A percentile compares a stretch with the other conserved stretches of the same genome.
Conservation (phyloP, 169 alveolate genomes). For the Plasmodium inui region DNA sequence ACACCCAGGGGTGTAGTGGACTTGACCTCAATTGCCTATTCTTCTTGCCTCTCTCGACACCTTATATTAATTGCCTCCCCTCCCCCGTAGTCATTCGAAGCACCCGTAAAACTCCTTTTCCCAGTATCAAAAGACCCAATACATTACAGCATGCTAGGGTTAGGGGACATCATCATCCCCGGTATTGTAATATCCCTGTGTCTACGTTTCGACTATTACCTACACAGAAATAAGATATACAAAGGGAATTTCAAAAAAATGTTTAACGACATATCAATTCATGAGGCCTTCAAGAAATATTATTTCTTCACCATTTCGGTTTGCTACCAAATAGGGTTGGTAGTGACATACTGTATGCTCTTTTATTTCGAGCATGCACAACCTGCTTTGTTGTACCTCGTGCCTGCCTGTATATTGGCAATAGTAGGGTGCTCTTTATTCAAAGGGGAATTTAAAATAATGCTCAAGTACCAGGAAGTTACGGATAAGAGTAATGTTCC, state of each 20-base stretch:
- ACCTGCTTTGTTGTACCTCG: slow-evolving; percentile 94
- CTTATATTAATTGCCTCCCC: neutral
- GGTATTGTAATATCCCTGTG: slow-evolving; percentile 94
- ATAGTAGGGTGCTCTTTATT: slow-evolving; percentile 69
- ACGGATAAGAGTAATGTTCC: slow-evolving; percentile 21
- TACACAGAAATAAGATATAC: slow-evolving; percentile 45
- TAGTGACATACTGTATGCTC: slow-evolving; percentile 89
- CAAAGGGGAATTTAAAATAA: slow-evolving; percentile 68
- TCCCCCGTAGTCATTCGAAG: slow-evolving; percentile 85
- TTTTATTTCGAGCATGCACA: slow-evolving; percentile 88
- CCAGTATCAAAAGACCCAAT: slow-evolving; percentile 86
- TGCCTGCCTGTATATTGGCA: slow-evolving; percentile 89
- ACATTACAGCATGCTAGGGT: slow-evolving; percentile 91
- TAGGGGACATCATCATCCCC: slow-evolving; percentile 96
- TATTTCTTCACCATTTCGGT: slow-evolving; percentile 77
- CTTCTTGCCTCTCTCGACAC: neutral
- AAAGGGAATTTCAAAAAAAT: slow-evolving; percentile 73
- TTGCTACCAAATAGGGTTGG: slow-evolving; percentile 90
- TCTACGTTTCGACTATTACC: slow-evolving; percentile 89
- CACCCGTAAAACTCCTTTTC: slow-evolving; percentile 93
- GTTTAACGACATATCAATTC: slow-evolving; percentile 59
- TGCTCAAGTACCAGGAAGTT: slow-evolving; percentile 73
- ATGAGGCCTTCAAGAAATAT: slow-evolving; percentile 67
- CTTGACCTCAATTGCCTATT: neutral
- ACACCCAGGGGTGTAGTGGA: neutral